Evolutionary conservation across 306 rosid genomes (phyloP).

Genomic region (Prunus davidiana): DNA sequence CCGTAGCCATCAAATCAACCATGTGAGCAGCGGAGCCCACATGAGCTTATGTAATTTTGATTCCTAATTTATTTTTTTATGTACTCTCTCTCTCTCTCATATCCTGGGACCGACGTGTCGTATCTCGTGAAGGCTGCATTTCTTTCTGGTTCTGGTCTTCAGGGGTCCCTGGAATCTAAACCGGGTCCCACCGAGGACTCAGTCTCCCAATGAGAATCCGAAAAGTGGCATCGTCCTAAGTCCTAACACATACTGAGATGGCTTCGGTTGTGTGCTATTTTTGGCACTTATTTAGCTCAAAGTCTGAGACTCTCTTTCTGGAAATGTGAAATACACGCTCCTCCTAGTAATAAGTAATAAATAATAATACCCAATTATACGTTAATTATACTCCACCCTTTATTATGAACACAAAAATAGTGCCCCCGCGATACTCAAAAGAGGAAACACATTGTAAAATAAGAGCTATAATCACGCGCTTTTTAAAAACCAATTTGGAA

Average conservation of each 20-base stretch:
- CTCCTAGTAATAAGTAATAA: too few species aligned
- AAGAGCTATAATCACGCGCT: slow-evolving; percentile 10
- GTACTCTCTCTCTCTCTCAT: too few species aligned
- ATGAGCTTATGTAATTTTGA: not conserved
- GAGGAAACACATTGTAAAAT: too few species aligned
- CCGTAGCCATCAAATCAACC: not conserved
- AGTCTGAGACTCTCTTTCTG: not conserved
- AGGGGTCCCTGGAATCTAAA: not conserved
- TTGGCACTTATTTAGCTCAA: not conserved
- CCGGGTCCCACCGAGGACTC: slow-evolving; percentile 7
- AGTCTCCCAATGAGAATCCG: not conserved
- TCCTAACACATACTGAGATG: not conserved
- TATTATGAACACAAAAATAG: not conserved
- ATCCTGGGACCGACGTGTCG: slow-evolving; percentile 6
- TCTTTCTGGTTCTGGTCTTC: not conserved
- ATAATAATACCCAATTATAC: too few species aligned
- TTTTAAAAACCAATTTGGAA: not conserved
- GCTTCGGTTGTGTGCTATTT: slow-evolving; percentile 15
- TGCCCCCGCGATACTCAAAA: too few species aligned
- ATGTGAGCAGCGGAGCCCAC: not conserved
- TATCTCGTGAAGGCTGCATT: slow-evolving; percentile 3
- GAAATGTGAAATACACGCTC: slow-evolving; percentile 7
- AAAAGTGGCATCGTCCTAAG: slow-evolving; percentile 15
- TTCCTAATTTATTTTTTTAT: too few species aligned
- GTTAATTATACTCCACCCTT: not conserved